phyloP scores from a whole-genome alignment of 2,329 filamentous ascomycete genomes.

The Fusarium dlaminii region DNA sequence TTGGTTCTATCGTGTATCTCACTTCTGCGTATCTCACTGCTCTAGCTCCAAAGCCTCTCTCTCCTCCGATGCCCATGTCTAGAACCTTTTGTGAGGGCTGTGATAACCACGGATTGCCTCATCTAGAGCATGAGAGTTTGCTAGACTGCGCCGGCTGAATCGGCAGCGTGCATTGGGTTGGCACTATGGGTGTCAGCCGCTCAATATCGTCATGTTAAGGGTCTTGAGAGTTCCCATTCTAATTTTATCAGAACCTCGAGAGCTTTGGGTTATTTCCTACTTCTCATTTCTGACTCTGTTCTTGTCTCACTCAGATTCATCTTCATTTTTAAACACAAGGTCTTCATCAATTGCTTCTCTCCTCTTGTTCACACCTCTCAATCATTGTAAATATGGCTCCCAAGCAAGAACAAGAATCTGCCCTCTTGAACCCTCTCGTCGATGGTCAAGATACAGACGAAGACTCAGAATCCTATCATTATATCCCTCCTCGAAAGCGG shows the following conservation, averaged over 20 bases:
- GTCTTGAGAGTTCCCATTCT: slow-evolving; percentile 11
- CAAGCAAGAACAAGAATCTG: slow-evolving; percentile 36
- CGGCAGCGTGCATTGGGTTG: slow-evolving; percentile 8
- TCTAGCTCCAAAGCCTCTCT: slow-evolving; percentile 13
- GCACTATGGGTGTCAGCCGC: slow-evolving; percentile 14
- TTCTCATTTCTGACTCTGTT: background rate
- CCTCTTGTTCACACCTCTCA: background rate
- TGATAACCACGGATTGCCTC: slow-evolving; percentile 14
- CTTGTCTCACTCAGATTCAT: background rate
- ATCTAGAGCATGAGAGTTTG: slow-evolving; percentile 10
- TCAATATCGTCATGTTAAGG: background rate
- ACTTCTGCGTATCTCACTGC: slow-evolving; percentile 3
- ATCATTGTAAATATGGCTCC: slow-evolving; percentile 21
- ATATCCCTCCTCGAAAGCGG: slow-evolving; percentile 19
- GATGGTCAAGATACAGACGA: slow-evolving; percentile 30
- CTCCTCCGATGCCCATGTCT: background rate
- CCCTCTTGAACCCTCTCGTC: slow-evolving; percentile 21
- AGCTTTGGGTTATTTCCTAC: background rate
- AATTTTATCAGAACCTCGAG: slow-evolving; percentile 2
- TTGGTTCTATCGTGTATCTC: background rate
- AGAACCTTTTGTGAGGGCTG: background rate
- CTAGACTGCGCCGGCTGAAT: slow-evolving; percentile 4
- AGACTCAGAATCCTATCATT: slow-evolving; percentile 29
- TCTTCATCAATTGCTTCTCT: background rate
- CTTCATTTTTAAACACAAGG: background rate